phyloP scores from a whole-genome alignment of 768 basidiomycete genomes.

The Leccinum barrowsii region DNA sequence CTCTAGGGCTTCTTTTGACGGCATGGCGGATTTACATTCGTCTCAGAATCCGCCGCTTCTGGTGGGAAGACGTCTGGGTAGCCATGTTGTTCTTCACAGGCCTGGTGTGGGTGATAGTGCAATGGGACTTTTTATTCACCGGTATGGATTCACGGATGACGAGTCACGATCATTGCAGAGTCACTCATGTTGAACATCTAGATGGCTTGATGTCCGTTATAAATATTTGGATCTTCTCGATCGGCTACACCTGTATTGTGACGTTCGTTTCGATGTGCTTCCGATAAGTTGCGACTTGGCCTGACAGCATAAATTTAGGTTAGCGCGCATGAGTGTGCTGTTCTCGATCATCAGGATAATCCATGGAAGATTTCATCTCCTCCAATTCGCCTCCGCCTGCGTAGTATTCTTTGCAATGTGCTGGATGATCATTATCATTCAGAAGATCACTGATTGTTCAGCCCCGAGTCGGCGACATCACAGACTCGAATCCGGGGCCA shows the following conservation, averaged over 20 bases:
- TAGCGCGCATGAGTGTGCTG: conserved; percentile 16
- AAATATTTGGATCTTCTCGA: neutral
- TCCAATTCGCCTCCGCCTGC: neutral
- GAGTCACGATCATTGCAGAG: neutral
- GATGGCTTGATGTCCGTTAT: neutral
- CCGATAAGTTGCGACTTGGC: neutral
- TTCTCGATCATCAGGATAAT: conserved; percentile 19
- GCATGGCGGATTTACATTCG: conserved; percentile 20
- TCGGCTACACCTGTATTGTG: neutral
- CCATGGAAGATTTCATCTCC: neutral
- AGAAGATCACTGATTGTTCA: conserved; percentile 8
- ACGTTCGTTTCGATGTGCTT: neutral
- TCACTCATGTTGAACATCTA: neutral
- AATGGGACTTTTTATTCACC: conserved; percentile 4
- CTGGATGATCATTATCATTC: conserved; percentile 5
- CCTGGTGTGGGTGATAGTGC: conserved; percentile 7
- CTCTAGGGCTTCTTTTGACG: conserved; percentile 14
- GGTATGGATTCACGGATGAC: neutral
- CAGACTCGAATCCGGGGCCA: neutral
- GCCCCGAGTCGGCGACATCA: neutral
- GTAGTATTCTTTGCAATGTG: conserved; percentile 3
- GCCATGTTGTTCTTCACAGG: conserved; percentile 8
- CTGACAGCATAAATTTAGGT: conserved; percentile 1
- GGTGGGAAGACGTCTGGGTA: neutral
- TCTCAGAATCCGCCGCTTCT: conserved; percentile 12